Conservation (phyloP, 2,329 filamentous ascomycete species). For the Phialophora expanda region DNA sequence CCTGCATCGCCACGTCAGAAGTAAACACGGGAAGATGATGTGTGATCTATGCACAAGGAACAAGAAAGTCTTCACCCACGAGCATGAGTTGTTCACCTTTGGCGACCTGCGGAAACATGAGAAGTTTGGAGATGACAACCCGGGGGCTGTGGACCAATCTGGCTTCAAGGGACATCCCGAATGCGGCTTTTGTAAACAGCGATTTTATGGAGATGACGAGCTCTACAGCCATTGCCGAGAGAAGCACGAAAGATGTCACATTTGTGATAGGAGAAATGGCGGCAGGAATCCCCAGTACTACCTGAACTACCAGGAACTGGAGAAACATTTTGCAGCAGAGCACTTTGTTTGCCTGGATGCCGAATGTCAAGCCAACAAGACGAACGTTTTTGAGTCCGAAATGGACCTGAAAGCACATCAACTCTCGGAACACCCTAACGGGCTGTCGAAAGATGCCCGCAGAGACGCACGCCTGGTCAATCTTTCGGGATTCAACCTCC, state of each 20-base stretch:
- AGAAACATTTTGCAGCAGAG: constrained; percentile 83
- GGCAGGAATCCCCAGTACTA: constrained; percentile 84
- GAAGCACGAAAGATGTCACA: constrained; percentile 92
- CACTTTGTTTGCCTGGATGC: constrained; percentile 84
- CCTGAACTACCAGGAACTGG: constrained; percentile 82
- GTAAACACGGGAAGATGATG: constrained; percentile 74
- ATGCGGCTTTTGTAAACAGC: constrained; percentile 86
- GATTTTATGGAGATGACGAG: constrained; percentile 96
- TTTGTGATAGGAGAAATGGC: constrained; percentile 75
- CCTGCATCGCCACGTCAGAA: constrained; percentile 79
- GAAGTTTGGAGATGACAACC: constrained; percentile 85
- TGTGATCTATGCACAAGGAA: constrained; percentile 86
- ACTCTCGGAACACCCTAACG: constrained; percentile 77
- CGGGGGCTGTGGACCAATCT: constrained; percentile 87
- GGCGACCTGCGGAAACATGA: constrained; percentile 85
- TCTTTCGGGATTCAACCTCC: constrained; percentile 81
- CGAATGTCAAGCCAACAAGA: constrained; percentile 95
- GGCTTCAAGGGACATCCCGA: constrained; percentile 96
- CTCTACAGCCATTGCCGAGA: constrained; percentile 91
- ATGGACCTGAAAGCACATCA: constrained; percentile 95
- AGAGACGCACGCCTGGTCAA: constrained; percentile 85
- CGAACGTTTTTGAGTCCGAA: constrained; percentile 93
- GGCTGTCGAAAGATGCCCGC: constrained; percentile 79
- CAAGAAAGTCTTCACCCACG: constrained; percentile 98
- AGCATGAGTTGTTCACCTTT: constrained; percentile 88